Percentiles rank a stretch among this genome's conserved stretches.
These are phyloP conservation scores for Talaromyces pinophilus DNA, from an alignment of 2,329 filamentous ascomycete genomes.

Conservation along the genomic window DNA sequence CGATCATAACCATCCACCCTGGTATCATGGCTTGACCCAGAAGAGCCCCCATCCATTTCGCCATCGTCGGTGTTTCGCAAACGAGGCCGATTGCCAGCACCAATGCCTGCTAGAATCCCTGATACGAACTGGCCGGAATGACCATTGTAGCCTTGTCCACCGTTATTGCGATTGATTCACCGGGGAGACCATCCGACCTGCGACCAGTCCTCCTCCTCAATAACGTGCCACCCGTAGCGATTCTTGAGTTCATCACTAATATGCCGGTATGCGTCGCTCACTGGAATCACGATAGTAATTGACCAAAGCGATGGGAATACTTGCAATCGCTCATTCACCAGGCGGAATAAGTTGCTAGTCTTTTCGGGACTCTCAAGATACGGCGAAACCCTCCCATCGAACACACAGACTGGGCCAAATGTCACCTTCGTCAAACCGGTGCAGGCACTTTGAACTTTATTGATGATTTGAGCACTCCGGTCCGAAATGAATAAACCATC, in stretches of 20 bases:
- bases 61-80: not conserved
- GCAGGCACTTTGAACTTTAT: not conserved
- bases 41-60: not conserved
- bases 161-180: no score
- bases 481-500: not conserved
- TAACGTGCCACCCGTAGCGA: not conserved
- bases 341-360: not conserved
- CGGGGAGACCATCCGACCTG: not conserved
- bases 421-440: no score
- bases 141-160: no score
- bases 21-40: not conserved
- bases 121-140: no score
- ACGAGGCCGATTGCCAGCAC: no score
- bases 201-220: not conserved
- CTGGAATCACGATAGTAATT: not conserved
- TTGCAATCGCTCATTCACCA: not conserved
- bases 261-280: not conserved
- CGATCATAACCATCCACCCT: not conserved
- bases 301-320: not conserved
- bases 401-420: not conserved
- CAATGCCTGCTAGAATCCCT: no score
- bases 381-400: not conserved
- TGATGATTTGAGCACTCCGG: not conserved
- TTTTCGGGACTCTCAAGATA: not conserved
- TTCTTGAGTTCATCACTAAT: not conserved